phyloP scores from a whole-genome alignment of 2,329 filamentous ascomycete species.

The Teratosphaeria viscida region DNA sequence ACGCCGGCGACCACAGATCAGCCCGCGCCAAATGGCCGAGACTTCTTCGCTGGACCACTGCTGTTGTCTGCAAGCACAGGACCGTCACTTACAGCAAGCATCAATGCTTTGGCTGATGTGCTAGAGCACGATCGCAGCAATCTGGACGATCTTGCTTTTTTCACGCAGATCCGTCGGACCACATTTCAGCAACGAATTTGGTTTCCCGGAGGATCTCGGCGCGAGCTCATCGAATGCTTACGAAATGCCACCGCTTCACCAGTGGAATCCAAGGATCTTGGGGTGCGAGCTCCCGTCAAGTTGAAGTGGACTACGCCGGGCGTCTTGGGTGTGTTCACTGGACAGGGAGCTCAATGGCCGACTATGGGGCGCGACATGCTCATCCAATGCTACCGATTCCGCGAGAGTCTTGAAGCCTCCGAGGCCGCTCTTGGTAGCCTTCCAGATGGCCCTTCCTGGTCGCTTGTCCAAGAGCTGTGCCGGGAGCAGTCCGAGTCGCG shows the following conservation, averaged over 20 bases:
- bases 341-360: constrained; percentile 1
- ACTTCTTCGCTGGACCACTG: not conserved
- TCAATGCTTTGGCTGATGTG: not conserved
- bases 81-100: not conserved
- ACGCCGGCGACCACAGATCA: not conserved
- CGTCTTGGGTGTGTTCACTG: not conserved
- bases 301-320: not conserved
- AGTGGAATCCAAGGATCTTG: not conserved
- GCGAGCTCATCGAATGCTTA: not conserved
- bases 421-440: not conserved
- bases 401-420: not conserved
- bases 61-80: not conserved
- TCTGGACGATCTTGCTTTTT: not conserved
- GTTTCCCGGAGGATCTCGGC: not conserved
- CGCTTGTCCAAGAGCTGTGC: constrained; percentile 9
- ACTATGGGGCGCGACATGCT: constrained; percentile 1
- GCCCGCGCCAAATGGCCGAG: not conserved
- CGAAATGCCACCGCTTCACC: not conserved
- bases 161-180: not conserved
- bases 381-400: not conserved
- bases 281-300: not conserved
- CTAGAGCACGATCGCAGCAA: not conserved
- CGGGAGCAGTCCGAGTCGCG: constrained; percentile 2
- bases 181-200: not conserved
- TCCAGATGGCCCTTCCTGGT: not conserved